Evolutionary conservation across 768 basidiomycete species (phyloP).

Genomic region (Cystobasidium tubakii): DNA sequence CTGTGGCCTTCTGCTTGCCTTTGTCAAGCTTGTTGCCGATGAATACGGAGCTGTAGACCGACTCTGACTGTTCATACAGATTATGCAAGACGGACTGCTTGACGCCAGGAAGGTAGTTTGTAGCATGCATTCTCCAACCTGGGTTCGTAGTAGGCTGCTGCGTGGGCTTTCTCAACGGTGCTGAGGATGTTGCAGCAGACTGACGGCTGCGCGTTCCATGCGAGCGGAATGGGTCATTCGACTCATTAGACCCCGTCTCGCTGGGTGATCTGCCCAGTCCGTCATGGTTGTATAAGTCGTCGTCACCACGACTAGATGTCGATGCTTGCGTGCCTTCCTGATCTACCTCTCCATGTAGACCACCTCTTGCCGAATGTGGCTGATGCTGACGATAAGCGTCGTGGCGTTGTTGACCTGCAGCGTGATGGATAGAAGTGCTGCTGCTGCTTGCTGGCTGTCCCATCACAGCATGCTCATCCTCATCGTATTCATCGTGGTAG

Average conservation of each 20-base stretch:
- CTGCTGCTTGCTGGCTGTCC: background rate
- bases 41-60: slow-evolving; percentile 12
- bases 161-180: background rate
- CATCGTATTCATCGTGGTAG: background rate
- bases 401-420: background rate
- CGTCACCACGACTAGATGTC: background rate
- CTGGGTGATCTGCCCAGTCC: background rate
- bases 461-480: background rate
- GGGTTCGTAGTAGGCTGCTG: background rate
- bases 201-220: slow-evolving; percentile 3
- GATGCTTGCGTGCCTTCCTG: background rate
- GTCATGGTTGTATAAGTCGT: slow-evolving; percentile 5
- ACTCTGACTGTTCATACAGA: slow-evolving; percentile 16
- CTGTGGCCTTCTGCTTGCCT: slow-evolving; percentile 5
- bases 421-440: background rate
- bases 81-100: slow-evolving; percentile 12
- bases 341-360: background rate
- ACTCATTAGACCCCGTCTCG: background rate
- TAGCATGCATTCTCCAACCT: slow-evolving; percentile 20
- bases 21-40: slow-evolving; percentile 1
- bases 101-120: background rate
- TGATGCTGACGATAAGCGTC: slow-evolving; percentile 13
- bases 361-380: background rate
- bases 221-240: slow-evolving; percentile 13
- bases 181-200: background rate